phyloP scores from a whole-genome alignment of 2,329 filamentous ascomycete species.

The Apiospora arundinis region DNA sequence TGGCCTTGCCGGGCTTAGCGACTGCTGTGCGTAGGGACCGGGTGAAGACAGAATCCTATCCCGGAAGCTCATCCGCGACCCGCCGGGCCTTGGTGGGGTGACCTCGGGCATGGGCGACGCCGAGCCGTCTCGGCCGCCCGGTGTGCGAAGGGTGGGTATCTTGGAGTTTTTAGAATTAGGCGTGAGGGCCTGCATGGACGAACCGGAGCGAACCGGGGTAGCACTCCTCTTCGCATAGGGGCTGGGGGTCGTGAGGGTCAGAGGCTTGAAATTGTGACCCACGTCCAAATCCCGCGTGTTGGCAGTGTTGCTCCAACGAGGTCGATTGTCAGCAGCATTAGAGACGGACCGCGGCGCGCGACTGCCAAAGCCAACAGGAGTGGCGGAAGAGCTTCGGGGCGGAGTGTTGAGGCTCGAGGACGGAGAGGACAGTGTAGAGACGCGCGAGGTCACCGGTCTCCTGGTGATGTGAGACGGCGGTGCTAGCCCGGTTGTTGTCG shows the following conservation, averaged over 20 bases:
- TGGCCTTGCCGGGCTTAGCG: conserved; percentile 47
- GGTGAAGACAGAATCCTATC: conserved; percentile 56
- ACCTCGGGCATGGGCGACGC: conserved; percentile 55
- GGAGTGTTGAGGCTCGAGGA: conserved; percentile 42
- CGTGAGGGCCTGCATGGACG: conserved; percentile 43
- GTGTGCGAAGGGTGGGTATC: conserved; percentile 56
- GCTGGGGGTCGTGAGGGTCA: conserved; percentile 65
- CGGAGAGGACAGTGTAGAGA: conserved; percentile 50
- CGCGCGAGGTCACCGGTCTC: conserved; percentile 50
- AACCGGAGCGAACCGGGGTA: conserved; percentile 45
- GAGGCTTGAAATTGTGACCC: conserved; percentile 72
- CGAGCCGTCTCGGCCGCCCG: conserved; percentile 52
- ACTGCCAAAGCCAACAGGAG: conserved; percentile 50
- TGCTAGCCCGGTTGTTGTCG: conserved; percentile 53
- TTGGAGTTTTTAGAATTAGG: conserved; percentile 51
- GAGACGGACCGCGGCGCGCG: conserved; percentile 52
- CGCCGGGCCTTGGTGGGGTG: conserved; percentile 51
- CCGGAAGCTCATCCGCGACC: conserved; percentile 58
- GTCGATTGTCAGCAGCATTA: conserved; percentile 60
- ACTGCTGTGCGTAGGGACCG: conserved; percentile 54
- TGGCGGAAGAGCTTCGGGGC: conserved; percentile 52
- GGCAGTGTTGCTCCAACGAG: conserved; percentile 75
- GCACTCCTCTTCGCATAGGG: conserved; percentile 57
- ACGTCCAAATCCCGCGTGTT: conserved; percentile 68
- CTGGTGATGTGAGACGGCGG: conserved; percentile 47